phyloP scores from a whole-genome alignment of 2,329 filamentous ascomycete genomes.

The Colletotrichum zoysiae region DNA sequence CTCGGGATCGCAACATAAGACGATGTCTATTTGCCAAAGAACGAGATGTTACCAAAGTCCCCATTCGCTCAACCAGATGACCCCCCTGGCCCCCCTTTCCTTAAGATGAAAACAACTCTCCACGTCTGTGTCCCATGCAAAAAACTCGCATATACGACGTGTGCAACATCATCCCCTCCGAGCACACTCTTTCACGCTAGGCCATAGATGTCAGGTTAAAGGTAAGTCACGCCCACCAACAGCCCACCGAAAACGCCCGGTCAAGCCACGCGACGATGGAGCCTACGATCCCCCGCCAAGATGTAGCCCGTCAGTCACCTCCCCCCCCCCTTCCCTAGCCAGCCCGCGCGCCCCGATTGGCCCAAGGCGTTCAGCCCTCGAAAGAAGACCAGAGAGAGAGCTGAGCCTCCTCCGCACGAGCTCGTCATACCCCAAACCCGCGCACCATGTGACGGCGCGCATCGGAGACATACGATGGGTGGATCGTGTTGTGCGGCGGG shows the following conservation, averaged over 20 bases:
- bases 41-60: not conserved
- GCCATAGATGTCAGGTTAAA: not conserved
- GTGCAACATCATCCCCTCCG: not conserved
- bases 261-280: constrained; percentile 15
- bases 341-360: not conserved
- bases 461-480: not conserved
- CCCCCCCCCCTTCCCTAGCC: too few species aligned
- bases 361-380: constrained; percentile 7
- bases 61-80: not conserved
- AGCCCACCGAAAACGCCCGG: not conserved
- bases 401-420: constrained; percentile 29
- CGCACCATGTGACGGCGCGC: not conserved
- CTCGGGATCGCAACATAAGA: not conserved
- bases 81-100: constrained; percentile 11
- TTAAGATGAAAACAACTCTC: not conserved
- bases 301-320: not conserved
- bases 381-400: not conserved
- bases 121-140: constrained; percentile 10
- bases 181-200: not conserved
- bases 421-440: constrained; percentile 10
- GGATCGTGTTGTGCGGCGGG: not conserved
- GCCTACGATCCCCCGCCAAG: constrained; percentile 3
- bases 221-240: constrained; percentile 5
- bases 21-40: not conserved
- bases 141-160: not conserved